These are phyloP conservation scores for Craterostigma plantagineum DNA, from an alignment of 257 asterid species.

Conservation along the genomic window DNA sequence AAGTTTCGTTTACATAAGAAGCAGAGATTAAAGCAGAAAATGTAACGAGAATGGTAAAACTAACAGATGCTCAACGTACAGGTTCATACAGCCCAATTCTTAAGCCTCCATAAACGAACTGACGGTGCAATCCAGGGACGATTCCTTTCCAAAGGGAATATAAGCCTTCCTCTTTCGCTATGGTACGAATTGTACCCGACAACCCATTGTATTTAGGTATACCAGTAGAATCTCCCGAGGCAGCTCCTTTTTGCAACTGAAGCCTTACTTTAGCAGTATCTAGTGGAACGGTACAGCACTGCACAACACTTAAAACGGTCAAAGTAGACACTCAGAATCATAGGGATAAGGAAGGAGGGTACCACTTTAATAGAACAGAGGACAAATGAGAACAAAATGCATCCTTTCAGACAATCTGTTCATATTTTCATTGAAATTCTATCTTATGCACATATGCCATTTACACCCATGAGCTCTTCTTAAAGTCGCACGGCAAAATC, in stretches of 20 bases:
- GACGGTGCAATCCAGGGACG: constrained; percentile 81
- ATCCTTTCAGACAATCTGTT: no score
- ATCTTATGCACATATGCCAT: no score
- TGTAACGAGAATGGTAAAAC: constrained; percentile 4
- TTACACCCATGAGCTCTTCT: no score
- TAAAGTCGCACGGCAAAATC: no score
- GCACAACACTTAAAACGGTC: constrained; percentile 16
- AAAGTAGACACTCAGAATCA: constrained; percentile 10
- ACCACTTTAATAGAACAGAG: not conserved
- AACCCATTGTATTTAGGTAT: constrained; percentile 55
- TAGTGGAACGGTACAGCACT: constrained; percentile 78
- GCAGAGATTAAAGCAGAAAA: not conserved
- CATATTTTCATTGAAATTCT: no score
- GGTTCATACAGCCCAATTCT: constrained; percentile 77
- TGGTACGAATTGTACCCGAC: constrained; percentile 54
- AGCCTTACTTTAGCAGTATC: constrained; percentile 89
- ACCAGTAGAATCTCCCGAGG: constrained; percentile 30
- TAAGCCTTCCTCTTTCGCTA: constrained; percentile 74
- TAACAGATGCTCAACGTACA: constrained; percentile 24
- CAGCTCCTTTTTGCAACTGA: constrained; percentile 69
- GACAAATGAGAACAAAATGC: no score
- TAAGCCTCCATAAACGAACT: constrained; percentile 74
- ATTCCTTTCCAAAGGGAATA: constrained; percentile 84
- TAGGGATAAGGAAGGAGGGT: constrained; percentile 5
- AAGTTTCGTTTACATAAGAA: constrained; percentile 6